Evolutionary conservation across 768 basidiomycete genomes (phyloP), one percentile per base, ranked within the genome.

Genomic region (Lentinula aciculospora): DNA sequence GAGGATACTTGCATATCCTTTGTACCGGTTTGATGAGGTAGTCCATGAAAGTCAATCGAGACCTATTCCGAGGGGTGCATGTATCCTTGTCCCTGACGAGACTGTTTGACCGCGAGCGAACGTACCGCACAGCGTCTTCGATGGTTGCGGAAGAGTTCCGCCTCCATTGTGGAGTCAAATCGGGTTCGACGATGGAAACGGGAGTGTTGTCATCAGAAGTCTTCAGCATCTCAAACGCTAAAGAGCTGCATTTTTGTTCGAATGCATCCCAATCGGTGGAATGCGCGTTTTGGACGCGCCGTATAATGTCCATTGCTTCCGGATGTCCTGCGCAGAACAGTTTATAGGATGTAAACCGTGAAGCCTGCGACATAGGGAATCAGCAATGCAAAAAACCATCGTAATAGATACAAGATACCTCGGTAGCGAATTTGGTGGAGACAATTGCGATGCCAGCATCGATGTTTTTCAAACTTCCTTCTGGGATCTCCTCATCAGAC

Each of bases 11-110:
- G 81, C 95, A 98, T 50, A 99, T 88, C 51, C 94, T 79, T 71
- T 99, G 96, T 15, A 98, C 81, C n/a, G 96, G 96, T 71, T 94
- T 94, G 74, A 99, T 98, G 73, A 98, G 80, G 67, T 94, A 94
- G 72, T 98, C 96, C 63, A 83, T 74, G 69, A 90, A 84, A 58
- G 79, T 77, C 36, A 90, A 79, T 21, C 81, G 81, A 12, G 57
- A 31, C 48, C 44, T 28, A 53, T 5, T 60, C 67, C 67, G 67
- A 62, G 70, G 19, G 19, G 59, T 45, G 31, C 62, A 29, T 5
- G 66, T 61, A 3, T 76, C 75, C 60, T 69, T 78, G 2, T 71
- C 58, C 34, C 61, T 67, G 51, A 62, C 40, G 51, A 63, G 72
- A 65, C 63, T 57, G 29, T 48, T 76, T 42, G 66, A 65, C 27